Conservation (phyloP, 225 moss, liverwort and hornwort genomes). For the Sphagnum tenellum region DNA sequence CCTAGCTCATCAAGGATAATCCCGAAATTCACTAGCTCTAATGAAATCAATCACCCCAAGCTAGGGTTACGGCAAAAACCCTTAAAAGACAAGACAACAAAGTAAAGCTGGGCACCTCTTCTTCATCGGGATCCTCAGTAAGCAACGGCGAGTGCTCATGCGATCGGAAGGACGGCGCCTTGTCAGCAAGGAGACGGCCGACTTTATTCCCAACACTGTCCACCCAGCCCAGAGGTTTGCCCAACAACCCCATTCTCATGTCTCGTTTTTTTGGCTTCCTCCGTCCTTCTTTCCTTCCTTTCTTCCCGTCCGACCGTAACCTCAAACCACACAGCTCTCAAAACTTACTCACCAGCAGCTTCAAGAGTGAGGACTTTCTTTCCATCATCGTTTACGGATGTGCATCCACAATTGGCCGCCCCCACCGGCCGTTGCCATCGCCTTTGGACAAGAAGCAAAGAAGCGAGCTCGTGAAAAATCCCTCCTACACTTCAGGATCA, state of each 20-base stretch:
- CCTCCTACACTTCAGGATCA: too few relatives aligned
- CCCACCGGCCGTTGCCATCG: too few relatives aligned
- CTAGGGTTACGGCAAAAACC: neutral
- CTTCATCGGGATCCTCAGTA: conserved; percentile 24
- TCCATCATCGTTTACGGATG: too few relatives aligned
- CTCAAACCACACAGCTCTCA: too few relatives aligned
- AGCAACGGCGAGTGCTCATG: conserved; percentile 14
- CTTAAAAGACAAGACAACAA: neutral
- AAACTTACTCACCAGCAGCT: too few relatives aligned
- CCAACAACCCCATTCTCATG: conserved; percentile 40
- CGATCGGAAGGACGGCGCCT: conserved; percentile 6
- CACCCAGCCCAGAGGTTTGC: conserved; percentile 42
- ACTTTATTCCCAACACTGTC: conserved; percentile 39
- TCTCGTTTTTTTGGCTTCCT: too few relatives aligned
- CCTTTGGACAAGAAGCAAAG: too few relatives aligned
- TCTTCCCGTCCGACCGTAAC: too few relatives aligned
- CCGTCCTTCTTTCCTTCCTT: too few relatives aligned
- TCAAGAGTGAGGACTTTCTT: too few relatives aligned
- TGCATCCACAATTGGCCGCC: too few relatives aligned
- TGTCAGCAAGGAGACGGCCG: conserved; percentile 30
- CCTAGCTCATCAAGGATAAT: neutral
- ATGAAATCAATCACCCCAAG: neutral
- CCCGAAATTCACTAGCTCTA: neutral
- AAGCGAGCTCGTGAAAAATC: too few relatives aligned
- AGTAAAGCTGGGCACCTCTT: neutral